Conservation (phyloP, 2,329 filamentous ascomycete species). For the Monilinia fructicola region DNA sequence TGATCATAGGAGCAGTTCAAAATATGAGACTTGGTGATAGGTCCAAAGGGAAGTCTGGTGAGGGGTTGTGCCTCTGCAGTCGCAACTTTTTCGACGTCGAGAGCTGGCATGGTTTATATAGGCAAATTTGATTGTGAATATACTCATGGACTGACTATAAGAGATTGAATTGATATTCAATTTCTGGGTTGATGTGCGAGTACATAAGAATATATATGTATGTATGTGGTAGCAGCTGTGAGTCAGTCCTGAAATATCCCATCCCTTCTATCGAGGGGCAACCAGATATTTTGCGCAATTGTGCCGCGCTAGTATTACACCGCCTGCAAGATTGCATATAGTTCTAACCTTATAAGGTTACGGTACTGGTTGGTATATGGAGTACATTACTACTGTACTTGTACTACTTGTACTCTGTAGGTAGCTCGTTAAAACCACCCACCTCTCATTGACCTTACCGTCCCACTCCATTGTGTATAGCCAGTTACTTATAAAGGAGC, state of each 20-base stretch:
- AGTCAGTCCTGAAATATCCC: neutral
- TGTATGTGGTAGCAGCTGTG: neutral
- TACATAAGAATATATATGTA: neutral
- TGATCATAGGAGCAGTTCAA: conserved; percentile 90
- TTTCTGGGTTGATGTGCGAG: too few relatives aligned
- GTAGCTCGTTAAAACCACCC: too few relatives aligned
- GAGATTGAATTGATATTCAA: neutral
- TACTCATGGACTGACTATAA: neutral
- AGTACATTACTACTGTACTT: too few relatives aligned
- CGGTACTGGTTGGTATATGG: too few relatives aligned
- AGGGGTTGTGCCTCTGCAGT: conserved; percentile 32
- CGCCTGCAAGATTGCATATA: conserved; percentile 25
- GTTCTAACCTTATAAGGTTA: too few relatives aligned
- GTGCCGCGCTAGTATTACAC: conserved; percentile 29
- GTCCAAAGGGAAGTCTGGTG: conserved; percentile 67
- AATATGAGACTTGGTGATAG: conserved; percentile 82
- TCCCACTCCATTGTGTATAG: too few relatives aligned
- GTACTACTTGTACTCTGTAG: too few relatives aligned
- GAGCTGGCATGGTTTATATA: conserved; percentile 34
- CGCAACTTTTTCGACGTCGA: conserved; percentile 27
- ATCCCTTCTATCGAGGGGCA: conserved; percentile 22
- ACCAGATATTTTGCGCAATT: conserved; percentile 16
- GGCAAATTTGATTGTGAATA: neutral
- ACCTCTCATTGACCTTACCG: too few relatives aligned
- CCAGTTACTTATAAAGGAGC: too few relatives aligned